Evolutionary conservation across 768 basidiomycete species (phyloP).

Genomic region (Trametes maxima): DNA sequence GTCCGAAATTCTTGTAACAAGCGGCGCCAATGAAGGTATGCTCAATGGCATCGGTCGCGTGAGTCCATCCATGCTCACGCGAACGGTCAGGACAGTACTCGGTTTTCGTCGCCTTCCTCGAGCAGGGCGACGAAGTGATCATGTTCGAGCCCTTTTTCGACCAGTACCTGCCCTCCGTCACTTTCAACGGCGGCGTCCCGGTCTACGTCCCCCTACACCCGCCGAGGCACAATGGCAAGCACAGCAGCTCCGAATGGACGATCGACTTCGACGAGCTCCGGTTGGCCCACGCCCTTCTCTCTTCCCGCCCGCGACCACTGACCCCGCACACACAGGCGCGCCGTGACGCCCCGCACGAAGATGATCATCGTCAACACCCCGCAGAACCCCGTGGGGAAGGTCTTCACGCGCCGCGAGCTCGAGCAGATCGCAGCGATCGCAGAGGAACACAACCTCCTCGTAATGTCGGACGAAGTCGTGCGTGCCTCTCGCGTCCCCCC

Average conservation of each 20-base stretch:
- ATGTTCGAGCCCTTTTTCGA: constrained; percentile 99
- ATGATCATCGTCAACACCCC: constrained; percentile 96
- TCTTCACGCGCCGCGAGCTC: constrained; percentile 84
- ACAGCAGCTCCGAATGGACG: constrained; percentile 79
- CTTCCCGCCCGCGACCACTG: constrained; percentile 4
- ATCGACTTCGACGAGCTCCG: constrained; percentile 88
- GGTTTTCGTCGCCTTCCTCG: constrained; percentile 88
- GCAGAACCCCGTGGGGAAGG: constrained; percentile 98
- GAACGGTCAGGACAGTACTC: constrained; percentile 79
- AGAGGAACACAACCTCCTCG: constrained; percentile 88
- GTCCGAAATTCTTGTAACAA: constrained; percentile 89
- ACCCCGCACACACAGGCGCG: constrained; percentile 48
- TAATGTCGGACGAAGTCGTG: constrained; percentile 92
- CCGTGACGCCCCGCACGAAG: constrained; percentile 89
- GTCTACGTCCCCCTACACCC: constrained; percentile 96
- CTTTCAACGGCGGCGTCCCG: constrained; percentile 91
- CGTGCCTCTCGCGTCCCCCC: not conserved
- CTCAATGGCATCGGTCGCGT: not conserved
- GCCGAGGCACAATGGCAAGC: constrained; percentile 52
- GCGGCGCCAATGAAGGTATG: constrained; percentile 95
- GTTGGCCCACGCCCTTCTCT: constrained; percentile 38
- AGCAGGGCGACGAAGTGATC: constrained; percentile 95
- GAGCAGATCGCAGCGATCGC: constrained; percentile 85
- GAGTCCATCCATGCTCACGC: constrained; percentile 7
- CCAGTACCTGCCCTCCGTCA: constrained; percentile 90